These are phyloP conservation scores for Pulveroboletus sp. DNA, from an alignment of 768 basidiomycete species.

Conservation along the genomic window DNA sequence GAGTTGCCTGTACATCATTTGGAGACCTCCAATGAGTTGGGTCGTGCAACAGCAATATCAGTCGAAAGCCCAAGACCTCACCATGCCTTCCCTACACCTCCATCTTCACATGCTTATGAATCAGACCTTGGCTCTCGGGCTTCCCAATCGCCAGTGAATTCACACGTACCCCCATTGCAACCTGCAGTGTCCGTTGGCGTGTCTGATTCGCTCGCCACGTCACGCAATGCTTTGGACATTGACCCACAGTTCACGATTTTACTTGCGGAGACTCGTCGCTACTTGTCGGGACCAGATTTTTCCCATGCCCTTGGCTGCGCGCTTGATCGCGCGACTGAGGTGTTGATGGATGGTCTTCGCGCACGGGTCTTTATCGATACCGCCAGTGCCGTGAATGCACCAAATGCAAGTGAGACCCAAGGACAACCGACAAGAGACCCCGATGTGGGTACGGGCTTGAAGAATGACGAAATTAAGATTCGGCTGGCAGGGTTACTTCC, in stretches of 20 bases:
- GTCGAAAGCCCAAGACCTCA: conserved; percentile 11
- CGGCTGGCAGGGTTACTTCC: conserved; percentile 80
- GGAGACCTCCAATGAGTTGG: conserved; percentile 6
- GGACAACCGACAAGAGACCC: conserved; percentile 14
- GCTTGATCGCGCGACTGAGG: conserved; percentile 65
- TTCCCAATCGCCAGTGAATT: conserved; percentile 21
- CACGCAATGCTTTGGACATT: conserved; percentile 1
- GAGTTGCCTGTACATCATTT: neutral
- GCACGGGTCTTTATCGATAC: conserved; percentile 55
- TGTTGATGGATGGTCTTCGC: conserved; percentile 63
- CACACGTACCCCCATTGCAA: conserved; percentile 22
- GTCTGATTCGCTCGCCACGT: conserved; percentile 3
- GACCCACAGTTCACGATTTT: conserved; percentile 54
- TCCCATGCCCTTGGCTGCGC: conserved; percentile 66
- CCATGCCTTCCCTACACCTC: conserved; percentile 20
- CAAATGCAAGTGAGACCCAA: conserved; percentile 9
- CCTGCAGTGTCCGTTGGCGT: neutral
- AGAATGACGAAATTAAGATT: conserved; percentile 46
- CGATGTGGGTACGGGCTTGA: conserved; percentile 8
- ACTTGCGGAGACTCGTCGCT: conserved; percentile 63
- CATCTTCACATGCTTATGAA: conserved; percentile 15
- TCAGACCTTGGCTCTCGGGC: conserved; percentile 25
- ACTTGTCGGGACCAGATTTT: conserved; percentile 70
- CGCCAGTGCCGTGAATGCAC: conserved; percentile 8
- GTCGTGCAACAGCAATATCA: conserved; percentile 15